Evolutionary conservation across 306 rosid species (phyloP).

Genomic region (Quillaja saponaria): DNA sequence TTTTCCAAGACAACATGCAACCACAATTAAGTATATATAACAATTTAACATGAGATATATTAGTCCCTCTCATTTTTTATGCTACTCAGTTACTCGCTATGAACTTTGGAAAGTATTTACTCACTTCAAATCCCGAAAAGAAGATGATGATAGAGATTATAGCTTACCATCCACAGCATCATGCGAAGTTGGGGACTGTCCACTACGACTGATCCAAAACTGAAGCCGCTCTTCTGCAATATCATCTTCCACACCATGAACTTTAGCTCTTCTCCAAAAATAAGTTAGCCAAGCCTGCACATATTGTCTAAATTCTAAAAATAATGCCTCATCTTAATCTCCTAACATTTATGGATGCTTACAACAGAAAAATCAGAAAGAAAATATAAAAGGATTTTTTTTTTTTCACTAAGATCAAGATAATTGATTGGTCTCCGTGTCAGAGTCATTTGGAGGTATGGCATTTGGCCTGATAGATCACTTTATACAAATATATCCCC

Average conservation of each 20-base stretch:
- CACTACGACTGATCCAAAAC: slow-evolving; percentile 75
- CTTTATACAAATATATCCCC: neutral
- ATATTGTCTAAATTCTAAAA: slow-evolving; percentile 1
- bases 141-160: slow-evolving; percentile 7
- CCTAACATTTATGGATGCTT: slow-evolving; percentile 11
- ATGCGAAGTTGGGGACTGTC: slow-evolving; percentile 80
- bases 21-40: slow-evolving; percentile 12
- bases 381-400: neutral
- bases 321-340: neutral
- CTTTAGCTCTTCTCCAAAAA: slow-evolving; percentile 94
- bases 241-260: slow-evolving; percentile 86
- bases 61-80: slow-evolving; percentile 8
- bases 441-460: neutral
- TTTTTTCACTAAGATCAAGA: neutral
- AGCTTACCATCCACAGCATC: slow-evolving; percentile 94
- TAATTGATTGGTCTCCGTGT: neutral
- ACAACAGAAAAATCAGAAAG: slow-evolving; percentile 12
- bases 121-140: slow-evolving; percentile 18
- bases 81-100: neutral
- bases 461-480: no score
- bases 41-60: neutral
- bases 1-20: slow-evolving; percentile 1
- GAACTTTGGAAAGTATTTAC: neutral
- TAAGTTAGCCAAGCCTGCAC: slow-evolving; percentile 84
- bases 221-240: slow-evolving; percentile 87